These are phyloP conservation scores for Picochlorum sp. DNA, from an alignment of 139 green algal species.

Conservation along the genomic window DNA sequence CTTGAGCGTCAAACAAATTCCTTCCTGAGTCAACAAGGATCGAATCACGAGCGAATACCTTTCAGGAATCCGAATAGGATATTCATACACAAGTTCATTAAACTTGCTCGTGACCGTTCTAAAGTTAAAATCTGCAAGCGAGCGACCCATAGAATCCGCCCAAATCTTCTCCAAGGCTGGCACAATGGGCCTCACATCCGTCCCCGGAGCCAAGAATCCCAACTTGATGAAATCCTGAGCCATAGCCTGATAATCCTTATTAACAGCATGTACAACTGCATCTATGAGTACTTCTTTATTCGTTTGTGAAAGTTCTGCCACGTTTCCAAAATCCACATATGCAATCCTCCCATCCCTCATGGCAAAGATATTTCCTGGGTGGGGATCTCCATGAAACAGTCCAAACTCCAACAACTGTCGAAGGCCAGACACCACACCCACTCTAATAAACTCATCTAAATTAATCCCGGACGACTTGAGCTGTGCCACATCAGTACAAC, in stretches of 20 bases:
- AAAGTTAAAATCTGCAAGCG: conserved; percentile 95
- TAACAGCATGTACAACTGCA: conserved; percentile 96
- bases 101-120: conserved; percentile 93
- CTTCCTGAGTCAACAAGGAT: conserved; percentile 69
- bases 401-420: conserved; percentile 98
- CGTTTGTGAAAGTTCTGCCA: conserved; percentile 72
- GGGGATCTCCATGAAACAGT: conserved; percentile 96
- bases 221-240: conserved; percentile 95
- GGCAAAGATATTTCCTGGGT: conserved; percentile 96
- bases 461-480: conserved; percentile 62
- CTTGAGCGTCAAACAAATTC: conserved; percentile 96
- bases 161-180: conserved; percentile 96
- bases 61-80: conserved; percentile 98
- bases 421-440: conserved; percentile 85
- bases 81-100: conserved; percentile 98
- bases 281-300: conserved; percentile 78
- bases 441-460: conserved; percentile 79
- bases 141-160: conserved; percentile 74
- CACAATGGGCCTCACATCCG: conserved; percentile 88
- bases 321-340: conserved; percentile 99
- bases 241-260: conserved; percentile 94
- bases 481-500: conserved; percentile 71
- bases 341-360: conserved; percentile 94
- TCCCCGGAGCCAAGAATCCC: conserved; percentile 83
- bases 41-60: conserved; percentile 95